Evolutionary conservation across 768 basidiomycete species (phyloP).

Genomic region (Russula earlei): DNA sequence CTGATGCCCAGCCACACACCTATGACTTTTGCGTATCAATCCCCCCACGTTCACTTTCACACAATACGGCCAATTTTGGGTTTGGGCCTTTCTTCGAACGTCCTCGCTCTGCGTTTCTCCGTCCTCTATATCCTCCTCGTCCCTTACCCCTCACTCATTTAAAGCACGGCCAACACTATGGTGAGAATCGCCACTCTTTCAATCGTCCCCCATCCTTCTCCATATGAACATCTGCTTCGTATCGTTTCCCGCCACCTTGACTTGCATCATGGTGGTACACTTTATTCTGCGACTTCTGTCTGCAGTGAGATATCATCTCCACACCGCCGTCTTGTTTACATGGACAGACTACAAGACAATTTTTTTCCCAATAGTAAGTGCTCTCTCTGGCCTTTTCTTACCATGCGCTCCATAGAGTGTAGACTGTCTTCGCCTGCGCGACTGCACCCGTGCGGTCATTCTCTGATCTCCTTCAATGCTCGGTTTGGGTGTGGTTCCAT

Average conservation of each 20-base stretch:
- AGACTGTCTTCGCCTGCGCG: conserved; percentile 19
- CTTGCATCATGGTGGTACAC: not conserved
- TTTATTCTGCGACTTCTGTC: conserved; percentile 2
- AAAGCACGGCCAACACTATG: conserved; percentile 8
- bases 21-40: conserved; percentile 3
- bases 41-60: conserved; percentile 1
- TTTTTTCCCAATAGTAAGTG: conserved; percentile 24
- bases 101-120: conserved; percentile 1
- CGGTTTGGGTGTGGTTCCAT: conserved; percentile 23
- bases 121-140: not conserved
- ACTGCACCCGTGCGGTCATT: conserved; percentile 13
- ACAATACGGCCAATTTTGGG: not conserved
- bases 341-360: conserved; percentile 27
- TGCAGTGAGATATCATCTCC: conserved; percentile 13
- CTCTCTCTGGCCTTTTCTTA: not conserved
- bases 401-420: not conserved
- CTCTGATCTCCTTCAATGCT: conserved; percentile 3
- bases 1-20: not conserved
- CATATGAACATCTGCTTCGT: not conserved
- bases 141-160: conserved; percentile 8
- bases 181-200: not conserved
- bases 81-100: not conserved
- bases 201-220: not conserved
- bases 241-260: not conserved
- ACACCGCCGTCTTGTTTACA: conserved; percentile 24